Percentiles rank a stretch among this genome's conserved stretches.
These are phyloP conservation scores for Gilbertella persicaria DNA, from an alignment of 371 early-diverging fungal species.

Conservation along the genomic window DNA sequence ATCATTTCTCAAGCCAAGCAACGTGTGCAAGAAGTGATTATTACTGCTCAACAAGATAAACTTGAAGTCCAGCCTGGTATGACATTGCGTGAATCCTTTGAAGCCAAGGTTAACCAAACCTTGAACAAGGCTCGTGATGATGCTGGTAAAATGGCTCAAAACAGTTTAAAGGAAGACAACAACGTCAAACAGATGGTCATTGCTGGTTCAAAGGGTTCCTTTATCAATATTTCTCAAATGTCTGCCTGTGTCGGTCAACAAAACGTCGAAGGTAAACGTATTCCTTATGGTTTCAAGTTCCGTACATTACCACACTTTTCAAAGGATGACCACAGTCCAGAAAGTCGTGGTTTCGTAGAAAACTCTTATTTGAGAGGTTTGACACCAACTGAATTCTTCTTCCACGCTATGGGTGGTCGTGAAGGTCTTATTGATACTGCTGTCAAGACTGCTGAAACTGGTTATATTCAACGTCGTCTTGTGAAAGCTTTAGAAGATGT, in stretches of 20 bases:
- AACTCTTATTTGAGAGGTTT: constrained; percentile 98
- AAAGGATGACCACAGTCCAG: constrained; percentile 98
- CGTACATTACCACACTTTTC: constrained; percentile 98
- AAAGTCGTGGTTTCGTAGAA: constrained; percentile 98
- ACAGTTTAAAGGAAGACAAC: constrained; percentile 90
- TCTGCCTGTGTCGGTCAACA: constrained; percentile 99
- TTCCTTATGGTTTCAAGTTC: constrained; percentile 97
- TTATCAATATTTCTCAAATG: constrained; percentile 99
- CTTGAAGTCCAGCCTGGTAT: constrained; percentile 97
- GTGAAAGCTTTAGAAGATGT: constrained; percentile 99
- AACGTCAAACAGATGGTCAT: constrained; percentile 99
- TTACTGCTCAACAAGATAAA: constrained; percentile 82
- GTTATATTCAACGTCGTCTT: constrained; percentile 99
- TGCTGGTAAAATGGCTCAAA: constrained; percentile 92
- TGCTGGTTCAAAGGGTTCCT: constrained; percentile 98
- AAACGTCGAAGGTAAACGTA: constrained; percentile 99
- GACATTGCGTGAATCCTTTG: constrained; percentile 97
- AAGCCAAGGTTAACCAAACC: constrained; percentile 87
- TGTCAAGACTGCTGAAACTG: constrained; percentile 99
- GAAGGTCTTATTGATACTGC: constrained; percentile 99
- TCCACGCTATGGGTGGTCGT: constrained; percentile 99
- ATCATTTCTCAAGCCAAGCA: constrained; percentile 87
- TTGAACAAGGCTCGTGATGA: constrained; percentile 97
- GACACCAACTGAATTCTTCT: constrained; percentile 99
- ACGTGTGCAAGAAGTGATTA: constrained; percentile 87